Percentiles rank a stretch among this genome's conserved stretches.
phyloP scores from a whole-genome alignment of 352 stramenopile genomes.

The Phytophthora cryptogea region DNA sequence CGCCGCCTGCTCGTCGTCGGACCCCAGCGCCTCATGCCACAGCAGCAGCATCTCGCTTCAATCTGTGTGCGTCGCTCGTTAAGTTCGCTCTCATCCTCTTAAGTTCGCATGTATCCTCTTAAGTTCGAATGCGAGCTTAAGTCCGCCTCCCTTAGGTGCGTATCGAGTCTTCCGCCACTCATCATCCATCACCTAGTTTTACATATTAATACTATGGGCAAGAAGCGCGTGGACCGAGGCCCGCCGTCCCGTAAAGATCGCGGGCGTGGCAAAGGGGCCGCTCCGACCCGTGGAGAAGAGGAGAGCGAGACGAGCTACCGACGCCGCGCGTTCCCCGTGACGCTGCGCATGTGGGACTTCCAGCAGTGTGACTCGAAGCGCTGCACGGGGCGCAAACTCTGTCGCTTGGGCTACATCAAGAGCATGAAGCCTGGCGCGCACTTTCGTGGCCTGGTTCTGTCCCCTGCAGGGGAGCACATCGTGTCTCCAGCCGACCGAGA shows the following conservation, averaged over 20 bases:
- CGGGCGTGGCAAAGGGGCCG: slow-evolving; percentile 4
- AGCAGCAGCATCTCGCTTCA: slow-evolving; percentile 44
- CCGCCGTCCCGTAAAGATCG: slow-evolving; percentile 25
- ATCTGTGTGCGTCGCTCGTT: too few relatives aligned
- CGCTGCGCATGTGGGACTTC: slow-evolving; percentile 95
- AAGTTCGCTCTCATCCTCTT: too few relatives aligned
- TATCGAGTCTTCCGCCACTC: too few relatives aligned
- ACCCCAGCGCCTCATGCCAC: slow-evolving; percentile 66
- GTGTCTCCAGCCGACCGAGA: slow-evolving; percentile 90
- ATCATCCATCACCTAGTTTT: too few relatives aligned
- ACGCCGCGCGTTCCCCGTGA: slow-evolving; percentile 76
- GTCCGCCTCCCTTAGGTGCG: too few relatives aligned
- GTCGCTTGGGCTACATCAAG: slow-evolving; percentile 92
- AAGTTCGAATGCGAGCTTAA: too few relatives aligned
- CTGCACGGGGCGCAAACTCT: slow-evolving; percentile 93
- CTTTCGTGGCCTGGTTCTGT: slow-evolving; percentile 96
- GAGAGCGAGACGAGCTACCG: slow-evolving; percentile 71
- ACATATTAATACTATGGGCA: too few relatives aligned
- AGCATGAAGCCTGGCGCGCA: slow-evolving; percentile 91
- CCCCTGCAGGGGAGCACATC: slow-evolving; percentile 87
- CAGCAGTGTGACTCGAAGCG: slow-evolving; percentile 96
- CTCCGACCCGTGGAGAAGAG: slow-evolving; percentile 47
- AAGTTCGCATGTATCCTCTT: too few relatives aligned
- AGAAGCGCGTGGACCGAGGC: slow-evolving; percentile 33
- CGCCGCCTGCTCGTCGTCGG: slow-evolving; percentile 66